Conservation (phyloP, 169 alveolate species). For the Babesia ovata region DNA sequence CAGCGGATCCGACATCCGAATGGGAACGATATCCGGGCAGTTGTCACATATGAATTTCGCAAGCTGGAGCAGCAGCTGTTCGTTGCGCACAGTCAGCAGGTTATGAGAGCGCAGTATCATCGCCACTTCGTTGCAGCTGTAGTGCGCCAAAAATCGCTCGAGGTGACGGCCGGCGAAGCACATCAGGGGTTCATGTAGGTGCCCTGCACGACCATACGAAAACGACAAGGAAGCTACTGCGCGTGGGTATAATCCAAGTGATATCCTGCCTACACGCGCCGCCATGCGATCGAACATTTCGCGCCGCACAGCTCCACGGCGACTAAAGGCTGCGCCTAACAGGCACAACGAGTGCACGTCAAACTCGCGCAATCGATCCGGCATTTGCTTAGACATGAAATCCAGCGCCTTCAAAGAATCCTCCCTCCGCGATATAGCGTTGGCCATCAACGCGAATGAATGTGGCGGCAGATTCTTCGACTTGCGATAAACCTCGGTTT, state of each 20-base stretch:
- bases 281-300: slow-evolving; percentile 64
- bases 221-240: slow-evolving; percentile 72
- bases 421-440: slow-evolving; percentile 31
- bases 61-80: slow-evolving; percentile 24
- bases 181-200: slow-evolving; percentile 77
- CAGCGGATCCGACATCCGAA: slow-evolving; percentile 14
- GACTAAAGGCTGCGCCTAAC: slow-evolving; percentile 39
- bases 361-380: slow-evolving; percentile 39
- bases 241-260: slow-evolving; percentile 70
- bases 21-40: slow-evolving; percentile 54
- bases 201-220: slow-evolving; percentile 72
- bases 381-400: slow-evolving; percentile 4
- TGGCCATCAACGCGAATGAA: slow-evolving; percentile 29
- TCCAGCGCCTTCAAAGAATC: slow-evolving; percentile 24
- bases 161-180: slow-evolving; percentile 66
- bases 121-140: slow-evolving; percentile 51
- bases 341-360: slow-evolving; percentile 64
- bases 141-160: slow-evolving; percentile 37
- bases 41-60: slow-evolving; percentile 26
- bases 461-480: slow-evolving; percentile 29
- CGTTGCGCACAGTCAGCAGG: slow-evolving; percentile 43
- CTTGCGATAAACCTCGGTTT: slow-evolving; percentile 55
- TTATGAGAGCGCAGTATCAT: slow-evolving; percentile 49
- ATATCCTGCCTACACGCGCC: slow-evolving; percentile 72
- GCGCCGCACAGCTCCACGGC: slow-evolving; percentile 19